These are phyloP conservation scores for Coemansia sp. DNA, from an alignment of 192 early-diverging fungal species.

Conservation along the genomic window DNA sequence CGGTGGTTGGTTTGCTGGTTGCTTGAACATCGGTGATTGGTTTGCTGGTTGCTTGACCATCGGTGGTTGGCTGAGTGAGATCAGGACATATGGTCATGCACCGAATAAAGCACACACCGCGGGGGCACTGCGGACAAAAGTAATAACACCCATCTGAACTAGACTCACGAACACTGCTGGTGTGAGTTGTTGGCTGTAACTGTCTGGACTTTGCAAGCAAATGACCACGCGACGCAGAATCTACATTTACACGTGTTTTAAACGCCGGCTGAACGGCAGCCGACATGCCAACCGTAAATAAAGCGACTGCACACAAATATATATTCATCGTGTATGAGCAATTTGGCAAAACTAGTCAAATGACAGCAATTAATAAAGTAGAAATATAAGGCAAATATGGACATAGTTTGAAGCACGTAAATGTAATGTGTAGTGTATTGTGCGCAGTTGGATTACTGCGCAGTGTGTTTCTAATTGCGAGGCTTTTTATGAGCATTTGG, in stretches of 20 bases:
- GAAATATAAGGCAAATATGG: background rate
- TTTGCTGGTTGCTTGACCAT: background rate
- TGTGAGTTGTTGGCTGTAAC: background rate
- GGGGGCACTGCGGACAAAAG: slow-evolving; percentile 41
- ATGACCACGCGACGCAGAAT: background rate
- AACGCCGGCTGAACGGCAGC: background rate
- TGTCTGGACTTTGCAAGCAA: background rate
- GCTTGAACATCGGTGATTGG: background rate
- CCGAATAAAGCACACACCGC: slow-evolving; percentile 32
- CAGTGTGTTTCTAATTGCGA: background rate
- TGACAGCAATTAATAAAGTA: background rate
- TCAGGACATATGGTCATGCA: slow-evolving; percentile 48
- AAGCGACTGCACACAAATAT: background rate
- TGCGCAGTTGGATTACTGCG: background rate
- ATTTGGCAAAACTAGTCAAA: background rate
- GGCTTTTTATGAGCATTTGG: background rate
- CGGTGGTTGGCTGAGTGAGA: slow-evolving; percentile 1
- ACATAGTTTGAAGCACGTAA: no score
- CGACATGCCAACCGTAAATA: background rate
- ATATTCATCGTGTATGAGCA: background rate
- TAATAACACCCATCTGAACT: slow-evolving; percentile 25
- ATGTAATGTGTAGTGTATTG: background rate
- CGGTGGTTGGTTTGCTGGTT: background rate
- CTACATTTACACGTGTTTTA: background rate
- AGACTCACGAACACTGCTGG: background rate